Evolutionary conservation across 78 protist genomes (phyloP).

Genomic region (Chrysochromulina parva): DNA sequence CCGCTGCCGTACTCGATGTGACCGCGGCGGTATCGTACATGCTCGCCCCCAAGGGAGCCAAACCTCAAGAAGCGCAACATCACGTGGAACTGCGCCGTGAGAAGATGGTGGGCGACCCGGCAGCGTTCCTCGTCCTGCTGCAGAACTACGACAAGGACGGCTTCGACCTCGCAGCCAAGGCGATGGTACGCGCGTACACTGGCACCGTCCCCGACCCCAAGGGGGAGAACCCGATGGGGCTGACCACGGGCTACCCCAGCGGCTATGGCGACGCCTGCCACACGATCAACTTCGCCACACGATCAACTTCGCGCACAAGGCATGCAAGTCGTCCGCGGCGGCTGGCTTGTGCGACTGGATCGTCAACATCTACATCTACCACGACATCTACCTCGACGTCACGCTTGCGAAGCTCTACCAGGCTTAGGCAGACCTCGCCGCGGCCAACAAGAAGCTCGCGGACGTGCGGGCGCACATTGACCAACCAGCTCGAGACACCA

Average conservation of each 20-base stretch:
- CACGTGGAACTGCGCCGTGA: conserved; percentile 58
- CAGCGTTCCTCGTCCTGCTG: conserved; percentile 50
- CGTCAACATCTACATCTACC: conserved; percentile 60
- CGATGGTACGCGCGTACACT: conserved; percentile 34
- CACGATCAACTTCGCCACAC: neutral
- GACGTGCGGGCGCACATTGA: neutral
- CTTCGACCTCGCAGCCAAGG: conserved; percentile 5
- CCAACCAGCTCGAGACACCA: conserved; percentile 23
- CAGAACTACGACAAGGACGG: conserved; percentile 9
- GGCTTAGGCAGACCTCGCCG: conserved; percentile 56
- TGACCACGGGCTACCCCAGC: too few species aligned
- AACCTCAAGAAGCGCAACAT: conserved; percentile 23
- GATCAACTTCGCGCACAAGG: conserved; percentile 50
- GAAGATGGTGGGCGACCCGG: conserved; percentile 54
- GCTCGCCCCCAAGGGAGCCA: neutral
- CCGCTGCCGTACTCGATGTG: conserved; percentile 52
- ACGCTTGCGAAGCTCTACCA: conserved; percentile 46
- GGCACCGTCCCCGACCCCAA: too few species aligned
- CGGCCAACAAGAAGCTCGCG: conserved; percentile 36
- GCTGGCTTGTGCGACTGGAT: conserved; percentile 74
- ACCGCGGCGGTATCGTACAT: conserved; percentile 55
- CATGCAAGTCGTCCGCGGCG: conserved; percentile 61
- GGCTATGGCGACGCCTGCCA: too few species aligned
- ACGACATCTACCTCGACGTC: conserved; percentile 72
- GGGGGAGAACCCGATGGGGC: too few species aligned